Conservation (phyloP, 2,329 filamentous ascomycete species). For the Fusarium udum region DNA sequence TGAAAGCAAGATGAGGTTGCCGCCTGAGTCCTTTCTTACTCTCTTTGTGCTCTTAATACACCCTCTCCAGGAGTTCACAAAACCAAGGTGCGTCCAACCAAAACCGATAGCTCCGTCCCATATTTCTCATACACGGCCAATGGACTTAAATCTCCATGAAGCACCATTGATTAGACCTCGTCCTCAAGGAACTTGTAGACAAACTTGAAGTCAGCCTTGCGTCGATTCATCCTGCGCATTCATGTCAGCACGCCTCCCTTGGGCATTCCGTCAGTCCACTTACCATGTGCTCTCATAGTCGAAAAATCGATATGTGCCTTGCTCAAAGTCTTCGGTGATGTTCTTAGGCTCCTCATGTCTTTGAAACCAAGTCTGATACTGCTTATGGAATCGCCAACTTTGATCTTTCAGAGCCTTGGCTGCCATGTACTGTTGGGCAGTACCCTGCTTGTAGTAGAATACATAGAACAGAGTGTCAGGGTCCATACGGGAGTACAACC, state of each 20-base stretch:
- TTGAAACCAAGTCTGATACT: conserved; percentile 99
- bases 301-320: conserved; percentile 98
- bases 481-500: conserved; percentile 88
- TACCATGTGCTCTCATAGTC: conserved; percentile 99
- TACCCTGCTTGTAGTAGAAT: conserved; percentile 98
- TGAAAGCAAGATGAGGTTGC: conserved; percentile 22
- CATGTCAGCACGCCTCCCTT: conserved; percentile 26
- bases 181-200: conserved; percentile 98
- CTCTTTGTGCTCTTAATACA: conserved; percentile 18
- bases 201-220: conserved; percentile 98
- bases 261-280: conserved; percentile 47
- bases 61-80: conserved; percentile 23
- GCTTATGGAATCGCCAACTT: conserved; percentile 99
- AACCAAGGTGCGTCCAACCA: conserved; percentile 33
- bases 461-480: conserved; percentile 98
- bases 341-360: conserved; percentile 97
- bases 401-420: conserved; percentile 98
- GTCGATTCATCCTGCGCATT: conserved; percentile 87
- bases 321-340: conserved; percentile 98
- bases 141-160: background rate
- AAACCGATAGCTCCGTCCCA: conserved; percentile 29
- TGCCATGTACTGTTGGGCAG: conserved; percentile 93
- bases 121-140: conserved; percentile 13
- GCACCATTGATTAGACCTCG: conserved; percentile 67
- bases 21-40: conserved; percentile 10